Evolutionary conservation across 495 filamentous ascomycete genomes (phyloP).

Genomic region (Aspergillus haitiensis): DNA sequence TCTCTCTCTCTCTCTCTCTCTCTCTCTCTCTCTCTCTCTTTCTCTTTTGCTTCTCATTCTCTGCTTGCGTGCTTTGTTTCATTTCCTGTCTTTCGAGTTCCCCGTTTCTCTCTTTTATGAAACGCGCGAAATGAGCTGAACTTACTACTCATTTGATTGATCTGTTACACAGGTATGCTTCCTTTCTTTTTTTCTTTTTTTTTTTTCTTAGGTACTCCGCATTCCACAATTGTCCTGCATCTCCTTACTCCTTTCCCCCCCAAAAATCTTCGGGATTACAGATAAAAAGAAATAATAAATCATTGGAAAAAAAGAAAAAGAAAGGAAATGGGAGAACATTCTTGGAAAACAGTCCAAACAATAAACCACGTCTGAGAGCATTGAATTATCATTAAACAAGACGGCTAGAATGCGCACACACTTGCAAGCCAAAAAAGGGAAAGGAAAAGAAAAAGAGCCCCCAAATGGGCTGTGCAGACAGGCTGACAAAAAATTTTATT

Average conservation of each 20-base stretch:
- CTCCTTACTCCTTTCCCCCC: conserved; percentile 14
- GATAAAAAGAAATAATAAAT: conserved; percentile 11
- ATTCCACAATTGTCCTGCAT: conserved; percentile 16
- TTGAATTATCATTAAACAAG: not conserved
- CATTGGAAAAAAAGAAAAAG: conserved; percentile 14
- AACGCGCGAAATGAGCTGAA: conserved; percentile 21
- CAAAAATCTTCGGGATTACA: conserved; percentile 20
- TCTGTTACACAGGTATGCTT: conserved; percentile 28
- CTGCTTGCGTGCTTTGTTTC: conserved; percentile 2
- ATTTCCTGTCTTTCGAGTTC: conserved; percentile 9
- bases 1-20: conserved; percentile 7
- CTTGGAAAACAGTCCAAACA: not conserved
- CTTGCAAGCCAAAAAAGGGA: not conserved
- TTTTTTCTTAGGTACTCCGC: conserved; percentile 9
- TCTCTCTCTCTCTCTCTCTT: conserved; percentile 12
- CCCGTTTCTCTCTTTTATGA: conserved; percentile 6
- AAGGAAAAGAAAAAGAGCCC: conserved; percentile 10
- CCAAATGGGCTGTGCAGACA: conserved; percentile 19
- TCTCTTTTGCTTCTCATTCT: conserved; percentile 10
- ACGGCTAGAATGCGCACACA: not conserved
- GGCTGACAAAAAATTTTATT: conserved; percentile 12
- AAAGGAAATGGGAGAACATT: conserved; percentile 2
- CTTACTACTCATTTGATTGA: conserved; percentile 19
- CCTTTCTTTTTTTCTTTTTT: conserved; percentile 1
- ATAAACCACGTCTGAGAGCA: conserved; percentile 1